Evolutionary conservation across 768 basidiomycete species (phyloP), one percentile per base, ranked within the genome.

Genomic region (Termitomyces titanicus): DNA sequence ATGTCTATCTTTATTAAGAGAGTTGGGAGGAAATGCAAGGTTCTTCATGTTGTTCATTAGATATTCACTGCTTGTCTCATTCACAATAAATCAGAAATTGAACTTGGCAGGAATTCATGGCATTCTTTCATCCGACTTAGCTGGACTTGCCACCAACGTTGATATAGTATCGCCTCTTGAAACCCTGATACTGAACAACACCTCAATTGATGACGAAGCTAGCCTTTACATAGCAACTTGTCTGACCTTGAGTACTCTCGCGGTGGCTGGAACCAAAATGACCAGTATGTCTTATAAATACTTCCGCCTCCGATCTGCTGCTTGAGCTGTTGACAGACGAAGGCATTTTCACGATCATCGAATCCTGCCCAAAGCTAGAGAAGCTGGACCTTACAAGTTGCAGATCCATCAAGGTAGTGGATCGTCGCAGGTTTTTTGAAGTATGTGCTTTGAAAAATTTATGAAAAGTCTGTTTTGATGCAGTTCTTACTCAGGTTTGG

Each of bases 361-460:
- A 88, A 59, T 74, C 73, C 0, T 89, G 88, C 59, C 58, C 71
- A 2, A 71, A 68, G 27, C 70, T 89, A 27, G 67, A 72, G 54
- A 78, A 71, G n/a, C 63, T 89, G 13, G 81, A 88, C 62, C 68
- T 89, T 43, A 88, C 84, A 3, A 82, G 85, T 55, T 89, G 87
- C 57, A 76, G 87, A 49, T 80, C 87, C 5, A 74, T 89, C 51
- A 72, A 63, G 6, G 75, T 88, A 5, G 72, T 73, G 0, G 84
- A 87, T 57, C 71, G 87, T 24, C 75, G 88, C 13, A 77, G 77
- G 7, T 84, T 89, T 61, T 89, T 89, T 61, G 84, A 88, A 73
- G 86, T 79, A 43, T 18, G 35, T 27, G 17, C 17, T 37, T 18
- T 6, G 11, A 35, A 1, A n/a, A 10, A 25, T 29, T 37, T 12